Percentiles rank a stretch among this genome's conserved stretches.
Conservation (phyloP, 2,329 filamentous ascomycete genomes). For the Claviceps pazoutovae region DNA sequence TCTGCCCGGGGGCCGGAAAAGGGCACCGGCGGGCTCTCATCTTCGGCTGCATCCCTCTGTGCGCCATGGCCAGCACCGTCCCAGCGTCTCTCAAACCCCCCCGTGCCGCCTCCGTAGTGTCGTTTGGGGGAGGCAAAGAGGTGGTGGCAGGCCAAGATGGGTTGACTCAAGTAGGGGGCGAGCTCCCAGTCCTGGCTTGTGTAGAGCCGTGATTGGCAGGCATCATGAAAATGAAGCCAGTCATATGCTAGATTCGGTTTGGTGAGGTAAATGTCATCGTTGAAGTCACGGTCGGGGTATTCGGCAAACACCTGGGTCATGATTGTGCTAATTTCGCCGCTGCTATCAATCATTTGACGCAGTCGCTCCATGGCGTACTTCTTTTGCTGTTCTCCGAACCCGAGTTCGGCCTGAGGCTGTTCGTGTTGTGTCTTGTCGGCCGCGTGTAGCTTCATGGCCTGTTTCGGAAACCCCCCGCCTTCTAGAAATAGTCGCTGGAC, state of each 20-base stretch:
- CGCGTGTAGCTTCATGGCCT: conserved; percentile 24
- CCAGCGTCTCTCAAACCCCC: conserved; percentile 29
- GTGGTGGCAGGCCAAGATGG: conserved; percentile 78
- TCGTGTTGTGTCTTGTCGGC: conserved; percentile 35
- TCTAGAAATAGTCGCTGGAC: conserved; percentile 67
- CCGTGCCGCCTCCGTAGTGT: conserved; percentile 24
- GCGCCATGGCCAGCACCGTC: conserved; percentile 21
- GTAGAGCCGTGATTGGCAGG: conserved; percentile 64
- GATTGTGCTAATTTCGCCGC: conserved; percentile 65
- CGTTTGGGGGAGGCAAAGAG: conserved; percentile 67
- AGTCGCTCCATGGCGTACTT: conserved; percentile 58
- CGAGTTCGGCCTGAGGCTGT: conserved; percentile 45
- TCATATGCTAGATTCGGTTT: conserved; percentile 84
- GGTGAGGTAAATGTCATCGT: conserved; percentile 80
- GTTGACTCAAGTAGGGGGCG: conserved; percentile 70
- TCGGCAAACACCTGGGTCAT: conserved; percentile 72
- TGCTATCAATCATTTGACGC: conserved; percentile 63
- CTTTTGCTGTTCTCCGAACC: conserved; percentile 60
- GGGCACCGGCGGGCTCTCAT: conserved; percentile 44
- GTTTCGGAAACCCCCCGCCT: conserved; percentile 62
- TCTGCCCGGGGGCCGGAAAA: conserved; percentile 75
- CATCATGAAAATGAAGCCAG: conserved; percentile 90
- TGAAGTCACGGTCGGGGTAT: conserved; percentile 78
- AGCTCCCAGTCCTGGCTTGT: conserved; percentile 89
- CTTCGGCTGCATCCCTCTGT: conserved; percentile 18